Evolutionary conservation across 176 grass and related monocot species (phyloP).

Genomic region (Zoysia japonica): DNA sequence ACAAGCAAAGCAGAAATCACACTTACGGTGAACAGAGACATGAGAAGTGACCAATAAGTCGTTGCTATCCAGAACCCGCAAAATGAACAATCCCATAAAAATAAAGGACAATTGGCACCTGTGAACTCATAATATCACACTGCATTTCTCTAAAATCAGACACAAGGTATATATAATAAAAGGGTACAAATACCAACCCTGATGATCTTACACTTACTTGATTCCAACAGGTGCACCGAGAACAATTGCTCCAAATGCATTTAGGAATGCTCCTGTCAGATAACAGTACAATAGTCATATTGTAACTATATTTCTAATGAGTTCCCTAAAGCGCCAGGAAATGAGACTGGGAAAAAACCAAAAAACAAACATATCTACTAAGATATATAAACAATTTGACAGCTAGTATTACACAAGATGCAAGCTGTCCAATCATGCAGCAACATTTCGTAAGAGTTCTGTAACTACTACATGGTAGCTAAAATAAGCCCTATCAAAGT

Average conservation of each 20-base stretch:
- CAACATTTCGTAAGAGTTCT: not conserved
- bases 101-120: not conserved
- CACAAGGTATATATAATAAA: not conserved
- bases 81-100: not conserved
- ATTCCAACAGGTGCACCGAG: conserved; percentile 75
- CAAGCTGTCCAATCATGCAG: not conserved
- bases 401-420: not conserved
- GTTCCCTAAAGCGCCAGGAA: conserved; percentile 17
- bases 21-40: conserved; percentile 88
- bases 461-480: not conserved
- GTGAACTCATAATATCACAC: not conserved
- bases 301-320: not conserved
- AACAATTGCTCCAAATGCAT: conserved; percentile 91
- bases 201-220: conserved; percentile 52
- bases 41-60: conserved; percentile 80
- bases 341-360: not conserved
- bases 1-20: conserved; percentile 17
- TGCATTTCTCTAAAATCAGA: not conserved
- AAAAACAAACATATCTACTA: not conserved
- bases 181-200: not conserved
- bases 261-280: conserved; percentile 69
- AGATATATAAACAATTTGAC: not conserved
- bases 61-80: conserved; percentile 67
- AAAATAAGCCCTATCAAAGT: conserved; percentile 3
- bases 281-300: not conserved